phyloP scores from a whole-genome alignment of 805 yeast genomes.

The Spathaspora sp. region DNA sequence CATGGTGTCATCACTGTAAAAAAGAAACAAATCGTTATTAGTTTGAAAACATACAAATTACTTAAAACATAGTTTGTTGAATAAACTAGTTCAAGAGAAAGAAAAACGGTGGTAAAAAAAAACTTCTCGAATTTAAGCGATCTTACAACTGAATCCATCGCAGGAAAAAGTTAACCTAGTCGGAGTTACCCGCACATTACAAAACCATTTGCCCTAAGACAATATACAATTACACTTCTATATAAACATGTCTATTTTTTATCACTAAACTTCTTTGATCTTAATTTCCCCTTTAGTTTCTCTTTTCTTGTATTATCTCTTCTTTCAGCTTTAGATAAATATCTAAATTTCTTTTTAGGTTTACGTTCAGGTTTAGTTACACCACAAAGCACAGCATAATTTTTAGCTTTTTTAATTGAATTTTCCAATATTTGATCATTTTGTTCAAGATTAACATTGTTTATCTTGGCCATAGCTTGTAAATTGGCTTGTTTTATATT shows the following conservation, averaged over 20 bases:
- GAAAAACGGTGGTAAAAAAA: neutral
- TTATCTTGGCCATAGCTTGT: slow-evolving; percentile 52
- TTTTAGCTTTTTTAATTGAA: slow-evolving; percentile 74
- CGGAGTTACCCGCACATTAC: neutral
- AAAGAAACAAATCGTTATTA: neutral
- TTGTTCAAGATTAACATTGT: slow-evolving; percentile 66
- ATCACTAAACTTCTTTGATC: slow-evolving; percentile 2
- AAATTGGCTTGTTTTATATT: slow-evolving; percentile 27
- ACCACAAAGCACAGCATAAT: slow-evolving; percentile 69
- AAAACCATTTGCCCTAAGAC: neutral
- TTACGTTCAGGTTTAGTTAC: slow-evolving; percentile 37
- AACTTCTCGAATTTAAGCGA: neutral
- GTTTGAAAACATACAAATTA: neutral
- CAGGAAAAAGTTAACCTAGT: neutral
- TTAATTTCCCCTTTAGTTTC: slow-evolving; percentile 15
- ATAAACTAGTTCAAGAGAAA: neutral
- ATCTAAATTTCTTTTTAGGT: slow-evolving; percentile 69
- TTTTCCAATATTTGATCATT: slow-evolving; percentile 68
- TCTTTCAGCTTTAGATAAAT: slow-evolving; percentile 79
- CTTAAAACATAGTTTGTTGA: neutral
- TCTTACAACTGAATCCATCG: no score
- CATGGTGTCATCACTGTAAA: slow-evolving; percentile 57
- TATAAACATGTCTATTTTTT: no score
- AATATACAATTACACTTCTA: no score
- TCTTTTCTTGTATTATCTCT: slow-evolving; percentile 40